A percentile compares a stretch with the other conserved stretches of the same genome.
Evolutionary conservation across 176 grass and related monocot genomes (phyloP).

Genomic region (Canna indica): DNA sequence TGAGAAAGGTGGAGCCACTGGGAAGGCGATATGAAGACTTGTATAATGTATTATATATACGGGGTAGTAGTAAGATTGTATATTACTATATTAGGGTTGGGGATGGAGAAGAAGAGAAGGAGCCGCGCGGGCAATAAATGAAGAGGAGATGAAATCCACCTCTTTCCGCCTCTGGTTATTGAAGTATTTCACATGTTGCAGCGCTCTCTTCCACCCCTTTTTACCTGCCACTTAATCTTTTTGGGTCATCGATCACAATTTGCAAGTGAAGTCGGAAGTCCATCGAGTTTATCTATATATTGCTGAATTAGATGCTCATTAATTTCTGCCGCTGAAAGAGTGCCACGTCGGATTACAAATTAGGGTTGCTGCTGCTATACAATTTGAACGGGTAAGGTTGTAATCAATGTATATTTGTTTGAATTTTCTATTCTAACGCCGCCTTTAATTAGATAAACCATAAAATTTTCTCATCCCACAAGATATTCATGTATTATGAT

Average conservation of each 20-base stretch:
- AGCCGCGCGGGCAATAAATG: too few relatives aligned
- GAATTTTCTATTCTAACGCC: too few relatives aligned
- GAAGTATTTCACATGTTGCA: slow-evolving; percentile 7
- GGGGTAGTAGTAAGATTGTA: neutral
- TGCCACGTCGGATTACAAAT: too few relatives aligned
- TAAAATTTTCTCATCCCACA: too few relatives aligned
- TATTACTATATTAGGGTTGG: too few relatives aligned
- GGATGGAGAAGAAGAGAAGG: too few relatives aligned
- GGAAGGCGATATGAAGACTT: neutral
- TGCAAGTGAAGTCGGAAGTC: neutral
- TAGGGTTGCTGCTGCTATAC: too few relatives aligned
- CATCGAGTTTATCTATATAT: too few relatives aligned
- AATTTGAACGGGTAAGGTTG: too few relatives aligned
- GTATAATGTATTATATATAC: neutral
- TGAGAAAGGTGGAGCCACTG: neutral
- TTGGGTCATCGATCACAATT: neutral
- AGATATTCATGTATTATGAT: too few relatives aligned
- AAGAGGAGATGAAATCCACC: neutral
- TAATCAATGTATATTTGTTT: too few relatives aligned
- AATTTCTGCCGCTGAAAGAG: neutral
- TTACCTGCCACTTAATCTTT: neutral
- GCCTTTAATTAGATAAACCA: too few relatives aligned
- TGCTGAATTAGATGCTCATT: neutral
- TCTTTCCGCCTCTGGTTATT: neutral
- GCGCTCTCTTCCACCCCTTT: slow-evolving; percentile 9